These are phyloP conservation scores for Podospora comata DNA, from an alignment of 495 filamentous ascomycete genomes.

Conservation along the genomic window DNA sequence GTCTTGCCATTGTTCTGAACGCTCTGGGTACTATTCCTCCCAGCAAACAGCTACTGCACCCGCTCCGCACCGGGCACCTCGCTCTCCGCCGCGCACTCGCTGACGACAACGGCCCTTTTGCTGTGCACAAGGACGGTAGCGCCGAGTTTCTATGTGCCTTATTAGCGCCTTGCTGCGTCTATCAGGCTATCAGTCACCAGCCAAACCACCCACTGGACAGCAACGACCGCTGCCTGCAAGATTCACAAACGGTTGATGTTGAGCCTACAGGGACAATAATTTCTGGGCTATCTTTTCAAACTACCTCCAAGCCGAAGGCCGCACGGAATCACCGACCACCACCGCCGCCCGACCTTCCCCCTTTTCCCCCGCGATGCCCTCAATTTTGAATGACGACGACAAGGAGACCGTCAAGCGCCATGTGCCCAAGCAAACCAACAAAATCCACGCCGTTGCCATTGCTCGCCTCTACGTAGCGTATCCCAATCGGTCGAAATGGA, in stretches of 20 bases:
- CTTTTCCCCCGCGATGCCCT: constrained; percentile 62
- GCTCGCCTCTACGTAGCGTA: constrained; percentile 92
- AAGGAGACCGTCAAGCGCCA: constrained; percentile 88
- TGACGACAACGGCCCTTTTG: background rate
- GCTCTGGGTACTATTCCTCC: background rate
- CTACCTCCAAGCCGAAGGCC: background rate
- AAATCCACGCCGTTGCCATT: constrained; percentile 90
- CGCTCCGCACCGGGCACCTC: background rate
- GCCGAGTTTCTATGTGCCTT: constrained; percentile 1
- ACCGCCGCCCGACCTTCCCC: background rate
- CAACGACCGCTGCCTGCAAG: background rate
- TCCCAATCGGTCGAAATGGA: constrained; percentile 84
- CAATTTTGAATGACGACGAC: constrained; percentile 84
- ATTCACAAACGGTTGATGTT: background rate
- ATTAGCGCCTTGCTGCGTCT: background rate
- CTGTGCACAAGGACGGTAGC: background rate
- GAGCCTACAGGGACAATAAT: background rate
- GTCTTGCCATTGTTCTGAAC: background rate
- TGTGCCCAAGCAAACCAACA: constrained; percentile 89
- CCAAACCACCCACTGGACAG: background rate
- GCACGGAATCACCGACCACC: background rate
- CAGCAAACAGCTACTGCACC: background rate
- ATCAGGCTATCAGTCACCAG: background rate
- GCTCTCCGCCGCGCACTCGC: background rate
- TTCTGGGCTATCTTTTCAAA: background rate